Conservation (phyloP, 139 green algal species). For the Choricystis sp. region DNA sequence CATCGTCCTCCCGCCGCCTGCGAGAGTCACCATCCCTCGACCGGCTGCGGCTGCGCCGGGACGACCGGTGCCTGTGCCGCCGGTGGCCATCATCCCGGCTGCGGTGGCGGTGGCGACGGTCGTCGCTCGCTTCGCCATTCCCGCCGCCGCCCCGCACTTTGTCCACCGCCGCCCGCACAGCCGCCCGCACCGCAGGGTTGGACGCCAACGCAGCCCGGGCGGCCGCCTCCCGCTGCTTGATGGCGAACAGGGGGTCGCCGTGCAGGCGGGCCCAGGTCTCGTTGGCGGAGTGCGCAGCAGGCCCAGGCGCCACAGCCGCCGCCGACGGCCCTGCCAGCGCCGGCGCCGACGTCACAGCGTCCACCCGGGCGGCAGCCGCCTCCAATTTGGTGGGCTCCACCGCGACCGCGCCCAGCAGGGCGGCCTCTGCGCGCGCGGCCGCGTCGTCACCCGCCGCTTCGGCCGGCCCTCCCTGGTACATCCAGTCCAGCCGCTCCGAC, state of each 20-base stretch:
- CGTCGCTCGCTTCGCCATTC: neutral
- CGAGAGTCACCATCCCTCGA: too few relatives aligned
- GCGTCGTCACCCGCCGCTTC: slow-evolving; percentile 60
- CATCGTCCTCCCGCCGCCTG: too few relatives aligned
- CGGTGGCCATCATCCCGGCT: too few relatives aligned
- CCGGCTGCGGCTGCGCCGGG: too few relatives aligned
- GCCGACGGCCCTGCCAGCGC: neutral
- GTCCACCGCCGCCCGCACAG: neutral
- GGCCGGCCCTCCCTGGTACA: slow-evolving; percentile 75
- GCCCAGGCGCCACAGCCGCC: slow-evolving; percentile 6
- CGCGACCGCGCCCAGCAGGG: slow-evolving; percentile 17
- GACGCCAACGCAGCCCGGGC: slow-evolving; percentile 32
- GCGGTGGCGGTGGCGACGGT: neutral
- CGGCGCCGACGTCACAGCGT: neutral
- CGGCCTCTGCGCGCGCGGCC: slow-evolving; percentile 41
- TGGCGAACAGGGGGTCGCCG: slow-evolving; percentile 80
- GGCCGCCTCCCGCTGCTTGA: slow-evolving; percentile 47
- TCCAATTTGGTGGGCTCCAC: slow-evolving; percentile 1
- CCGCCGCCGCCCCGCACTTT: neutral
- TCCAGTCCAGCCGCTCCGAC: slow-evolving; percentile 79
- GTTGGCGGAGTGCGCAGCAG: slow-evolving; percentile 55
- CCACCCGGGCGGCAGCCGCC: neutral
- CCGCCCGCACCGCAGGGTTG: slow-evolving; percentile 49
- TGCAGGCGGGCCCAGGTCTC: slow-evolving; percentile 82
- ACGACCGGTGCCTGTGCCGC: too few relatives aligned